phyloP scores from a whole-genome alignment of 208 protist genomes.

The Trichomonas tenax region DNA sequence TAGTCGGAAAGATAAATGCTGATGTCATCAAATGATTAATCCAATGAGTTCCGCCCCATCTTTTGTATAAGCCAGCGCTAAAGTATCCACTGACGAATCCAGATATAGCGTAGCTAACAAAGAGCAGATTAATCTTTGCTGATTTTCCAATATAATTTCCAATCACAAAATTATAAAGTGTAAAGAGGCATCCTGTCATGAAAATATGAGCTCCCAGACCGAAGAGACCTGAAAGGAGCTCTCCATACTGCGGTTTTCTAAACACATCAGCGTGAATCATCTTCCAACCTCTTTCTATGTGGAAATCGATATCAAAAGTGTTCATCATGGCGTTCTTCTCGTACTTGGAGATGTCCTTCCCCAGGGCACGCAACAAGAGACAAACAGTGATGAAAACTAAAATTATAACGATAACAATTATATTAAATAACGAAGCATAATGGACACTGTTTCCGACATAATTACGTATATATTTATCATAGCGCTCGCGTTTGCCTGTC shows the following conservation, averaged over 20 bases:
- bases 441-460: background rate
- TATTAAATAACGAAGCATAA: background rate
- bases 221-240: background rate
- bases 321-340: background rate
- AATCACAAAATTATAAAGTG: background rate
- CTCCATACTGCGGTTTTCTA: slow-evolving; percentile 24
- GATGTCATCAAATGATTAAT: background rate
- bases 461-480: background rate
- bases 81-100: background rate
- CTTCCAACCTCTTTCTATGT: slow-evolving; percentile 39
- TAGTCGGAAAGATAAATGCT: background rate
- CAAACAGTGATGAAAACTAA: background rate
- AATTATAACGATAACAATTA: background rate
- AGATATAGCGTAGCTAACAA: background rate
- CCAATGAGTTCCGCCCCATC: background rate
- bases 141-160: background rate
- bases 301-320: background rate
- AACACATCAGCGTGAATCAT: slow-evolving; percentile 44
- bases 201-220: background rate
- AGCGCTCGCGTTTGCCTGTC: background rate
- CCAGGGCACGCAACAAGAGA: background rate
- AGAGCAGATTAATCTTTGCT: background rate
- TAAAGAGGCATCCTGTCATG: background rate
- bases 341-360: background rate
- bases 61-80: background rate